Percentiles rank a stretch among this genome's conserved stretches.
These are phyloP conservation scores for Pyrrhoderma noxium DNA, from an alignment of 1,284 basidiomycete genomes.

Conservation along the genomic window DNA sequence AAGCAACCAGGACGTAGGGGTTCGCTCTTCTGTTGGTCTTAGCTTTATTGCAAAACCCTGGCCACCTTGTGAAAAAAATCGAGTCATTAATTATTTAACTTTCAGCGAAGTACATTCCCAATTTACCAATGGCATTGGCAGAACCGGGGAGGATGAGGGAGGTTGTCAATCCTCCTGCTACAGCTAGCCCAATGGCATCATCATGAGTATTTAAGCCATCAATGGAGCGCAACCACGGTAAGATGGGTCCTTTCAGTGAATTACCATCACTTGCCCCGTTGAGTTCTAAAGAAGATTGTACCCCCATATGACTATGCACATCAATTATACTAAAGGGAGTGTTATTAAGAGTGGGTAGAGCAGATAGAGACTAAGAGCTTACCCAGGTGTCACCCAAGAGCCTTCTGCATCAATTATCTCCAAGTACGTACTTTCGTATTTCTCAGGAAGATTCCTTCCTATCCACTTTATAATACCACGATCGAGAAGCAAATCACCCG, in stretches of 20 bases:
- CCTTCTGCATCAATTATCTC: conserved; percentile 18
- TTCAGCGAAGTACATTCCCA: background rate
- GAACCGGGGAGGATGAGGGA: conserved; percentile 35
- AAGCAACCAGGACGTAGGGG: conserved; percentile 26
- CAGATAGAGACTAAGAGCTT: background rate
- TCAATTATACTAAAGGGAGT: conserved; percentile 31
- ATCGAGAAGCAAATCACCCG: conserved; percentile 33
- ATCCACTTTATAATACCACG: conserved; percentile 31
- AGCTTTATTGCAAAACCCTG: conserved; percentile 37
- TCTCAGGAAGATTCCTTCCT: conserved; percentile 7
- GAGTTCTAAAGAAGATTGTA: conserved; percentile 32
- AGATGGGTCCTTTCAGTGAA: conserved; percentile 24
- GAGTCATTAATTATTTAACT: background rate
- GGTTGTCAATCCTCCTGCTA: conserved; percentile 35
- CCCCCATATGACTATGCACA: conserved; percentile 44
- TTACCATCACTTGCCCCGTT: conserved; percentile 28
- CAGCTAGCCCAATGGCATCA: conserved; percentile 25
- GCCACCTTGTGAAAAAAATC: conserved; percentile 21
- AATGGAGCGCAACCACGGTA: conserved; percentile 33
- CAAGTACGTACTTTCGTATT: conserved; percentile 9
- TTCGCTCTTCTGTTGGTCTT: conserved; percentile 24
- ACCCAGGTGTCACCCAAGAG: conserved; percentile 23
- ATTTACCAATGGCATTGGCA: conserved; percentile 31
- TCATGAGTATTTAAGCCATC: conserved; percentile 37
- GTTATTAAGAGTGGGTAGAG: background rate